phyloP scores from a whole-genome alignment of 148 eudicot species.

The Drosera capensis region DNA sequence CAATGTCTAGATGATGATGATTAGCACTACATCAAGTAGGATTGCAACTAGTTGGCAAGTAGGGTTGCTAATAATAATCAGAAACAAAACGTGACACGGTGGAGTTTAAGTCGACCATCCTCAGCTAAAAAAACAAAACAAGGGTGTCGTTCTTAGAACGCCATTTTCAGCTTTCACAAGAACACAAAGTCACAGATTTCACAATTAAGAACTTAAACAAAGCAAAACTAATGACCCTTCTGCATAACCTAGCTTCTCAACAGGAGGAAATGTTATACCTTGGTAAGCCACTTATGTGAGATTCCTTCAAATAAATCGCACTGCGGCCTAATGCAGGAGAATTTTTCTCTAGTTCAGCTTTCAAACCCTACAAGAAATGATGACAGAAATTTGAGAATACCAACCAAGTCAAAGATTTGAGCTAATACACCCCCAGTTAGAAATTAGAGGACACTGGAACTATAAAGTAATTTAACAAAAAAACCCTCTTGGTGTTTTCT shows the following conservation, averaged over 20 bases:
- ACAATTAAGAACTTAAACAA: not conserved
- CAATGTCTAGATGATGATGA: too few relatives aligned
- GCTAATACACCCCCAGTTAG: not conserved
- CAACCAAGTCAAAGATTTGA: too few relatives aligned
- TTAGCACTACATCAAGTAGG: too few relatives aligned
- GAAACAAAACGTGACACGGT: too few relatives aligned
- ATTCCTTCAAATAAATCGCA: slow-evolving; percentile 75
- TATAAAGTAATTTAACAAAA: too few relatives aligned
- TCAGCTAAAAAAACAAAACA: not conserved
- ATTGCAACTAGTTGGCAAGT: too few relatives aligned
- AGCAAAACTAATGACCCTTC: not conserved
- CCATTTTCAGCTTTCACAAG: not conserved
- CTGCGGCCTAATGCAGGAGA: slow-evolving; percentile 84
- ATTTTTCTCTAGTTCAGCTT: slow-evolving; percentile 78
- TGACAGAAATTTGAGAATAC: slow-evolving; percentile 3
- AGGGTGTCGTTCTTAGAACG: not conserved
- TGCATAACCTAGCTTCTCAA: not conserved
- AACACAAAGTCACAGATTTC: not conserved
- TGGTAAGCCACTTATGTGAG: slow-evolving; percentile 75
- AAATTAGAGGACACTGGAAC: not conserved
- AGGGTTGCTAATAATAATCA: too few relatives aligned
- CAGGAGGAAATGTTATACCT: slow-evolving; percentile 24
- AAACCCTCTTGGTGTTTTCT: too few relatives aligned
- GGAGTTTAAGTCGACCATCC: not conserved
- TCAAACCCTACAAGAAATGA: slow-evolving; percentile 47